Evolutionary conservation across 129 eudicot genomes (phyloP), one percentile per base, ranked within the genome.

Genomic region (Erigeron canadensis): DNA sequence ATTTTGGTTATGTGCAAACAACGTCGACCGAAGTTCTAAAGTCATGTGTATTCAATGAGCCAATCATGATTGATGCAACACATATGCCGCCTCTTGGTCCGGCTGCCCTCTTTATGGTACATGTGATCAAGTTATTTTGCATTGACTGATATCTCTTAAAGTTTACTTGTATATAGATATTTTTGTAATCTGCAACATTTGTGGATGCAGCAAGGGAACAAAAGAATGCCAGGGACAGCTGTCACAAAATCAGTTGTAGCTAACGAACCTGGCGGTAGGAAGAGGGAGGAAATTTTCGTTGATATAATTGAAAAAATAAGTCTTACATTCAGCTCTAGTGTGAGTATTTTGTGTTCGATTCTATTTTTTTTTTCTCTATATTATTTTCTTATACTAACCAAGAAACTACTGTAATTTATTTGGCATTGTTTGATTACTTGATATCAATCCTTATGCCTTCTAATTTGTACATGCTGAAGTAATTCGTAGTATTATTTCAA

Each of bases 171-270:
- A 48, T 65, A 44, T 79, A 39, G 8, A 21, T 54, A 34, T 13
- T 12, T 19, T 70, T 70, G 13, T 63, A 71, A 62, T 66, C 23
- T 77, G 54, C 66, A 65, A 55, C 45, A 42, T 54, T 70, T 70
- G 62, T 68, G 75, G 39, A 45, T 83, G 84, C 92, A 93, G 96
- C 96, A 93, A 87, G 95, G 96, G 61, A 84, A 65, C 84, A 93
- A 89, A 79, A 82, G 98, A 85, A 94, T 94, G 98, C 98, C 96
- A 60, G 96, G 96, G 83, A 94, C 96, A 48, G 98, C 96, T 80
- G 90, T 89, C 71, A 94, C 96, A 64, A 94, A 94, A 85, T 94
- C 98, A 71, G 95, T 94, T 46, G 96, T 94, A 54, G 96, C 98
- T 58, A 81, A 94, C 83, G 96, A 94, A 79, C 95, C 98, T 40